phyloP scores from a whole-genome alignment of 1,284 basidiomycete genomes.

The Cryptococcus wingfieldii region DNA sequence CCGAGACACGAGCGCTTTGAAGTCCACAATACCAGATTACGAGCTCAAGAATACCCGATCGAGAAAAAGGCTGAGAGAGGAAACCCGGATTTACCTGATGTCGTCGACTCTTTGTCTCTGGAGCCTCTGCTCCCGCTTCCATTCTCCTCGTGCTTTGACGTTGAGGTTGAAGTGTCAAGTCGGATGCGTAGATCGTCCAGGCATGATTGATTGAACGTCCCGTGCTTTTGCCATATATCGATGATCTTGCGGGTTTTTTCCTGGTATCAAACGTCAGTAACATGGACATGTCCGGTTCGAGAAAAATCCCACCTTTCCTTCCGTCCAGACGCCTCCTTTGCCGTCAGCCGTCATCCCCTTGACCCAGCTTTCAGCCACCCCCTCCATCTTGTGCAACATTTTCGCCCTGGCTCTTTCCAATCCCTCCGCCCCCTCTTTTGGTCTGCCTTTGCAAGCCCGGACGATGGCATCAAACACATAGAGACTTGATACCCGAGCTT shows the following conservation, averaged over 20 bases:
- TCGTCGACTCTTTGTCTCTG: background rate
- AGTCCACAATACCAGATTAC: no score
- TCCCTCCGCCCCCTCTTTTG: slow-evolving; percentile 60
- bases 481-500: slow-evolving; percentile 71
- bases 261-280: slow-evolving; percentile 52
- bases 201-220: slow-evolving; percentile 67
- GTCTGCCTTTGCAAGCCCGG: slow-evolving; percentile 68
- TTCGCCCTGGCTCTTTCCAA: slow-evolving; percentile 62
- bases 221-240: slow-evolving; percentile 87
- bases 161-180: background rate
- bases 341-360: slow-evolving; percentile 64
- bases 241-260: slow-evolving; percentile 91
- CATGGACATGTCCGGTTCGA: slow-evolving; percentile 1
- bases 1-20: no score
- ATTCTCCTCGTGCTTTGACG: no score
- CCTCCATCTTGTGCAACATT: slow-evolving; percentile 79
- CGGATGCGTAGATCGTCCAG: slow-evolving; percentile 23
- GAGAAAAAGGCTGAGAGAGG: background rate
- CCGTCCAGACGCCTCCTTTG: slow-evolving; percentile 55
- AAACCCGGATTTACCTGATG: slow-evolving; percentile 14
- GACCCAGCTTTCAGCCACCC: slow-evolving; percentile 75
- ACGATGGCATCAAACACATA: slow-evolving; percentile 87
- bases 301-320: slow-evolving; percentile 71
- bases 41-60: no score
- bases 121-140: no score